Evolutionary conservation across 2,329 filamentous ascomycete species (phyloP).

Genomic region (Atkinsonella texensis): DNA sequence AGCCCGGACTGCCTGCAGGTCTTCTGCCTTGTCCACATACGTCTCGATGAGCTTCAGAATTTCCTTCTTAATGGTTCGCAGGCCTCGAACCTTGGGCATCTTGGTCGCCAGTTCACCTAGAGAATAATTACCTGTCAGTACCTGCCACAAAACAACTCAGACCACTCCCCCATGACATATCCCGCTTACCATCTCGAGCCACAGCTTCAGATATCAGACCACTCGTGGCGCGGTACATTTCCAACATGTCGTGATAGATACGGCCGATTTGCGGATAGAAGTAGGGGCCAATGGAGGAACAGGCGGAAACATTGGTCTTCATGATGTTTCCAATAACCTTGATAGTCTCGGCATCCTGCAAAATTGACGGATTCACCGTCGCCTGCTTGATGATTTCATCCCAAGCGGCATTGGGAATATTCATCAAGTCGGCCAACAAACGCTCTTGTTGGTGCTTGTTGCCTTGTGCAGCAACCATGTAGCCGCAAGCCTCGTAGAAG

Average conservation of each 20-base stretch:
- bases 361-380: slow-evolving; percentile 69
- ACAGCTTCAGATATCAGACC: slow-evolving; percentile 91
- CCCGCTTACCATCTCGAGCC: slow-evolving; percentile 58
- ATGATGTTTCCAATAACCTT: slow-evolving; percentile 99
- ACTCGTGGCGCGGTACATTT: slow-evolving; percentile 98
- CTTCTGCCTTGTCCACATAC: slow-evolving; percentile 96
- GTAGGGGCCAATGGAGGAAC: slow-evolving; percentile 89
- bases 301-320: slow-evolving; percentile 99
- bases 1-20: slow-evolving; percentile 80
- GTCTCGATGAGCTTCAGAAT: slow-evolving; percentile 97
- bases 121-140: background rate
- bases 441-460: slow-evolving; percentile 91
- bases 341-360: slow-evolving; percentile 90
- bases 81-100: slow-evolving; percentile 88
- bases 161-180: slow-evolving; percentile 17
- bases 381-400: slow-evolving; percentile 86
- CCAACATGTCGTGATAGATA: slow-evolving; percentile 97
- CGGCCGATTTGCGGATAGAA: slow-evolving; percentile 97
- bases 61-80: slow-evolving; percentile 98
- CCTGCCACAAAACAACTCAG: background rate
- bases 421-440: slow-evolving; percentile 84
- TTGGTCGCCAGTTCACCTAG: slow-evolving; percentile 84
- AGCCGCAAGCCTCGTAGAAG: slow-evolving; percentile 97
- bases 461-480: slow-evolving; percentile 97
- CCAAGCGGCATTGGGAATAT: slow-evolving; percentile 86